Conservation (phyloP, 73 alveolate species). For the Effrenium voratum region DNA sequence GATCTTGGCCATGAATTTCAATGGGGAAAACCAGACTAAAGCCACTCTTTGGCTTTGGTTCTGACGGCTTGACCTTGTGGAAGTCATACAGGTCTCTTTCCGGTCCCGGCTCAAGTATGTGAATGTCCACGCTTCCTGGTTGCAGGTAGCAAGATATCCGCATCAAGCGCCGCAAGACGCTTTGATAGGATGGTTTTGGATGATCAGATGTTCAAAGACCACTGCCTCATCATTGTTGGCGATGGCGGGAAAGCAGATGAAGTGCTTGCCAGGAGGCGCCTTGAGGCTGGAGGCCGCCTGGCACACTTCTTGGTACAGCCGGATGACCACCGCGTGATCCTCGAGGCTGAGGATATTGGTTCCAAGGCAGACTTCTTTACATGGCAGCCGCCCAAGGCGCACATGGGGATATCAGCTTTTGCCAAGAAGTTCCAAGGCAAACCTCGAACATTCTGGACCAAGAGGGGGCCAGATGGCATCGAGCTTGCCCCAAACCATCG, state of each 20-base stretch:
- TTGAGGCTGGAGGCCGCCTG: conserved; percentile 16
- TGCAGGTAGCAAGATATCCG: too few species aligned
- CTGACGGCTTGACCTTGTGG: too few species aligned
- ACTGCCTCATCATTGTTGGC: conserved; percentile 28
- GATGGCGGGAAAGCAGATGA: not conserved
- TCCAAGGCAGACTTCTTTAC: not conserved
- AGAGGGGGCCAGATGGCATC: conserved; percentile 21
- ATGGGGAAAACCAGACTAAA: too few species aligned
- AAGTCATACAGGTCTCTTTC: too few species aligned
- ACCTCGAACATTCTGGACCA: conserved; percentile 3
- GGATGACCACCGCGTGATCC: not conserved
- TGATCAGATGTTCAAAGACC: not conserved
- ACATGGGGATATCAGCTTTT: not conserved
- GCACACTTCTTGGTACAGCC: not conserved
- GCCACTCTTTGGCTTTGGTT: too few species aligned
- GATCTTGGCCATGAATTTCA: too few species aligned
- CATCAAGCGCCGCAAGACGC: too few species aligned
- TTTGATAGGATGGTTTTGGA: too few species aligned
- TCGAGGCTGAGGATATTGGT: not conserved
- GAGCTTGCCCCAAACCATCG: not conserved
- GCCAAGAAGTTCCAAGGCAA: not conserved
- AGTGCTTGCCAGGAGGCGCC: not conserved
- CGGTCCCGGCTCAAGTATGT: too few species aligned
- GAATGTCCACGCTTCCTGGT: too few species aligned
- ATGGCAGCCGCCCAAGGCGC: not conserved